Conservation (phyloP, 805 yeast genomes). For the Yarrowia sp. region DNA sequence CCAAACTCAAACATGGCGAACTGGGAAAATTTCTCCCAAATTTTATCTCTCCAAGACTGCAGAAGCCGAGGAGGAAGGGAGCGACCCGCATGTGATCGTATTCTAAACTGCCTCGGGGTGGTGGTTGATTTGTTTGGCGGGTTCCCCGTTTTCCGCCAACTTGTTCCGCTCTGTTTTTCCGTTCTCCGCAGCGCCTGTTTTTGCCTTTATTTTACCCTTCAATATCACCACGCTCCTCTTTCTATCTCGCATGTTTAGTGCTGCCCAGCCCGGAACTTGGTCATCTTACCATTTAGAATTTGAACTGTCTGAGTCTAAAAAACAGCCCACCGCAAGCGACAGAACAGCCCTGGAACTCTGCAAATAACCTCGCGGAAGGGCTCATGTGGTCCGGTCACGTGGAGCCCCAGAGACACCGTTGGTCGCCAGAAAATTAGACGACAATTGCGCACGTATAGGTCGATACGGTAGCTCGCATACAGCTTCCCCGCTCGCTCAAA, state of each 20-base stretch:
- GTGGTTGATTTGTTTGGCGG: neutral
- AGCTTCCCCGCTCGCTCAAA: conserved; percentile 5
- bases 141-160: neutral
- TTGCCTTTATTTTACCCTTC: conserved; percentile 36
- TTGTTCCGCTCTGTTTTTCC: conserved; percentile 2
- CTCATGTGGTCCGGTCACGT: conserved; percentile 23
- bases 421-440: neutral
- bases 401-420: neutral
- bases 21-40: conserved; percentile 24
- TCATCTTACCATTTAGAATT: conserved; percentile 7
- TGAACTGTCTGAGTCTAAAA: neutral
- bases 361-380: conserved; percentile 1
- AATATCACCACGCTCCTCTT: conserved; percentile 25
- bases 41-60: conserved; percentile 21
- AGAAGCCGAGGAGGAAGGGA: conserved; percentile 27
- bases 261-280: conserved; percentile 35
- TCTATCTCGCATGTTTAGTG: conserved; percentile 38
- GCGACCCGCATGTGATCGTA: conserved; percentile 21
- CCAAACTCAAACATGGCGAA: neutral
- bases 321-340: conserved; percentile 23
- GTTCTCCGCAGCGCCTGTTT: conserved; percentile 8
- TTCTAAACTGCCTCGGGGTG: neutral
- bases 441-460: neutral
- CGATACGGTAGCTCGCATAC: neutral
- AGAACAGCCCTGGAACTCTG: no score